Evolutionary conservation across 2,329 filamentous ascomycete species (phyloP), one percentile per base, ranked within the genome.

Genomic region (Clonostachys byssicola): DNA sequence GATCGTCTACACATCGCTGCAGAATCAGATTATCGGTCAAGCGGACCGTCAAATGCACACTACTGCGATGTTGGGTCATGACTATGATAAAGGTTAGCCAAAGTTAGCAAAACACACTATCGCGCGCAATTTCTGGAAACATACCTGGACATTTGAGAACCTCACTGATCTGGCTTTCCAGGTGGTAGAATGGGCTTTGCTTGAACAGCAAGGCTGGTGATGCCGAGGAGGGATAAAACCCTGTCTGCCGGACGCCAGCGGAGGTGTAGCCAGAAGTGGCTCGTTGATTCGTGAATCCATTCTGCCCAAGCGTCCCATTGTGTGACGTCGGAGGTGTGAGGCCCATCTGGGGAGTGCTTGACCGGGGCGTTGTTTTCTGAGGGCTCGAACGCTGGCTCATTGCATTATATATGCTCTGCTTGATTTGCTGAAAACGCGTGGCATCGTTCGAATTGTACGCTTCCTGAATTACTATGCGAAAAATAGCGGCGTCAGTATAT

Each of bases 151-250:
- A 88, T 47, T 82, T 78, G 40, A 81, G 76, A 16, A 85, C 71
- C 8, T 75, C 70, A 6, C 88, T 81, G 6, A 96, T 66, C 30
- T 81, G 76, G 47, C 81, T 73, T 42, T 84, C 63, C 34, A 92
- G 74, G 12, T 80, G 80, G 60, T 92, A 96, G 65, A 96, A 99
- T 0, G 94, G 92, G 58, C 90, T 96, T 5, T 82, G 65, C 59
- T 89, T 92, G 70, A 75, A 77, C 12, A 52, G 48, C 17, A 67
- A 47, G 12, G 53, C 30, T 14, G 45, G 16, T 18, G 36, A 39
- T n/a, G 14, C 10, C 7, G 36, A 8, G 12, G 14, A n/a, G 23
- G 23, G 23, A 30, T 30, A 30, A 6, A 30, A 30, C 23, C 23
- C 23, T 30, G 23, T 30, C 23, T 30, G 23, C 23, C 23, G 23